Evolutionary conservation across 169 alveolate genomes (phyloP), one percentile per base, ranked within the genome.

Genomic region (Plasmodium adleri): DNA sequence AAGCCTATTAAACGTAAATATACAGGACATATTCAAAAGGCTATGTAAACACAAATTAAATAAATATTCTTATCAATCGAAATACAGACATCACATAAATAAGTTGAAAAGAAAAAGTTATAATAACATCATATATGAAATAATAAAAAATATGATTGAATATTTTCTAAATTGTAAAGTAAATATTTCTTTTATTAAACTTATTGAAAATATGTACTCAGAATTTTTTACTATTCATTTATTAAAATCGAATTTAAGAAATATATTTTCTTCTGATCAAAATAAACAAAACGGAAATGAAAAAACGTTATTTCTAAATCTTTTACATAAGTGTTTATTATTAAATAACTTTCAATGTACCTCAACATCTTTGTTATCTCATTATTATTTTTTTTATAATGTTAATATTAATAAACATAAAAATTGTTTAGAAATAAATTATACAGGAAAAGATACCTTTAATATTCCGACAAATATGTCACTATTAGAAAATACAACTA

Each of bases 171-270:
- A 56, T n/a, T 20, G 20, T n/a, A 80, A 47, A 43, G 49, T 80
- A 28, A 68, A 15, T 67, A 17, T 54, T 12, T 26, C n/a, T 15
- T 80, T 67, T 15, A 71, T 80, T n/a, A 80, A 80, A 54, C 1
- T 59, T 59, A 39, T 80, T n/a, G 90, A 80, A 20, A 56, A 54
- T 1, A 56, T 80, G n/a, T 58, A 52, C 2, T 67, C 83, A 0
- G 90, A 80, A 62, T 80, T 67, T 67, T 80, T 52, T 71, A 80
- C 15, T 15, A 32, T 80, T 8, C 24, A 68, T 56, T 43, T 80
- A 24, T 7, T 80, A 60, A 58, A 80, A 60, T 71, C 52, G 6
- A 80, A 67, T 47, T 4, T 56, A 50, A 59, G 28, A 26, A 26
- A 80, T 4, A 54, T 80, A 45, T 47, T 67, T 59, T 17, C 2